Base-by-base conservation (phyloP, 2,329 filamentous ascomycete species). In the Pseudogymnoascus sp. region DNA sequence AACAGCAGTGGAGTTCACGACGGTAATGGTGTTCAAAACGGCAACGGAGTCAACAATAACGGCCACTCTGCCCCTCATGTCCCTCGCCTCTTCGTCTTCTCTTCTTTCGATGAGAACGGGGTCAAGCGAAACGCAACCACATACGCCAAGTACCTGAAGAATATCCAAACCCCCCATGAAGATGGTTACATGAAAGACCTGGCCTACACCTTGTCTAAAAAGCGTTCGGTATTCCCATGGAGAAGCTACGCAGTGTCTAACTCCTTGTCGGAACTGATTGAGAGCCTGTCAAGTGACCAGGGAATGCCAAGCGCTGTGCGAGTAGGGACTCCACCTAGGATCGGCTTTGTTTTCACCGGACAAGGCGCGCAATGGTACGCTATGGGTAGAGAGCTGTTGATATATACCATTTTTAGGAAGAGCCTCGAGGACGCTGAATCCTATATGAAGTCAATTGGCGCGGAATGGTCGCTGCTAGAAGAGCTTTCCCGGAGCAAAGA, bases 331-430 rank as follows among this genome's bases (percentile, higher is more conserved):
- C 17, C 17, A 28, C 26, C 47, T 13, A 44, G 36, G 21, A 23
- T 35, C 10, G 47, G 23, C 19, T 65, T 63, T 35, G 35, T 66
- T 7, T 70, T 70, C 38, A 69, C 67, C 2, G 69, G 69, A 3
- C 69, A 70, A 62, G 69, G 69, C n/a, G 68, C 68, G 23, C 69
- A 70, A 59, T 70, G 69, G 69, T 31, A 60, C 21, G 31, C 60
- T 1, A 70, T 69, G 68, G 67, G 67, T 2, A 42, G 44, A n/a
- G 62, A 68, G 9, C 65, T 69, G 4, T 62, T 72, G 23, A 17
- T 21, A 19, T 47, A 47, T 26, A 9, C 53, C 17, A 13, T 47
- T 19, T 47, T 47, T 23, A 47, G 15, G 40, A 47, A 17, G 17
- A 19, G 17, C 21, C 17, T 47, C 21, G 17, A 19, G 21, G 21